Evolutionary conservation across 2,329 filamentous ascomycete species (phyloP), one percentile per base, ranked within the genome.

Genomic region (Fusarium haematococcum): DNA sequence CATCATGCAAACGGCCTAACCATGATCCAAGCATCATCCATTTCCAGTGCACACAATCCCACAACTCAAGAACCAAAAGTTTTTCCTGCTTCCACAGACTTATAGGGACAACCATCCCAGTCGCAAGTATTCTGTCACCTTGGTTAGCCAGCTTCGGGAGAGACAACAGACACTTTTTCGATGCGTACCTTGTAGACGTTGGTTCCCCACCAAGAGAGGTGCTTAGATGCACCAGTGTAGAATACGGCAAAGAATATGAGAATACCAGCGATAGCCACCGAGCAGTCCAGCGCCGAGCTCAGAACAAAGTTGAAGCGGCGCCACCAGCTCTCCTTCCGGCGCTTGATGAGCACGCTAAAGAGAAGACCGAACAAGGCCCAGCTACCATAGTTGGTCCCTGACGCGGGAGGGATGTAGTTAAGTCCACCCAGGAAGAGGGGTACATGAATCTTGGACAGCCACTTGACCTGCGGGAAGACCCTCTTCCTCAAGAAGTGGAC

Each of bases 401-500:
- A 80, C 0, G 80, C 80, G 3, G 80, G 80, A 1, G 80, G 80
- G 9, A 82, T 81, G 50, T 77, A 82, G 73, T 81, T 81, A 8
- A 81, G 57, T 1, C 79, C 79, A 1, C 80, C 80, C 1, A 82
- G 71, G 20, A 81, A 80, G 2, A 82, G 54, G 3, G 80, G 80
- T 0, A 81, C 68, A 20, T 82, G 80, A 5, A 82, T 43, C 65
- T 78, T 79, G 13, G 75, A 68, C 25, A 81, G n/a, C 77, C 78
- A 80, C 16, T 64, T 62, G 5, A 67, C 62, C 9, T 72, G 69
- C 9, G 79, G 79, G 50, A 80, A 81, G 3, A 5, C 48, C 3
- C 60, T 67, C 14, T 56, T 72, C 39, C 73, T 74, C 8, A 78
- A 37, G n/a, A 86, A 56, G 75, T 85, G 89, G 68, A 89, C 83